These are phyloP conservation scores for Boletus holoroseus DNA, from an alignment of 1,284 basidiomycete species.

Conservation along the genomic window DNA sequence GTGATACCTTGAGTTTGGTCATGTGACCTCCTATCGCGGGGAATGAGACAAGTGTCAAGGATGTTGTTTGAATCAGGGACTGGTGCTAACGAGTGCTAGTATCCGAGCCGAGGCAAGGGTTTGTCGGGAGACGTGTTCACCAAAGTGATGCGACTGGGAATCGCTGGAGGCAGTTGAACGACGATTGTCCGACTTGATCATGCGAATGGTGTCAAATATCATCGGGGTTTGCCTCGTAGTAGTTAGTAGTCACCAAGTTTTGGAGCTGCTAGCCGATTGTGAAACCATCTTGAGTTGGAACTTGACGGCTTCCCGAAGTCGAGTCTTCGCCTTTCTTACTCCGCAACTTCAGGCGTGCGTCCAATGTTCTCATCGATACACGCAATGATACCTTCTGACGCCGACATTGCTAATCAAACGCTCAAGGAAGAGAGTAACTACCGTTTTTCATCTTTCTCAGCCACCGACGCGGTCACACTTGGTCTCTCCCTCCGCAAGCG, in stretches of 20 bases:
- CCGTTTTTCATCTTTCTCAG: slow-evolving; percentile 67
- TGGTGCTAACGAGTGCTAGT: not conserved
- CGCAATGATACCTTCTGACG: slow-evolving; percentile 57
- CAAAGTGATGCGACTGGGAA: not conserved
- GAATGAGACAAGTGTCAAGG: not conserved
- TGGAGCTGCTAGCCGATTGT: not conserved
- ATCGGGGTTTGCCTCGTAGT: not conserved
- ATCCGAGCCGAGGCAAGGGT: not conserved
- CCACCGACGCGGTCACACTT: slow-evolving; percentile 72
- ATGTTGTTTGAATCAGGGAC: not conserved
- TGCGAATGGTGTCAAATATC: not conserved
- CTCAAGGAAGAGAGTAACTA: slow-evolving; percentile 62
- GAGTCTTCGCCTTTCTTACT: slow-evolving; percentile 8
- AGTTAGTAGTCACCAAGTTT: not conserved
- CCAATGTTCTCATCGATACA: slow-evolving; percentile 53
- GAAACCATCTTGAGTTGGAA: not conserved
- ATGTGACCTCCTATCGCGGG: slow-evolving; percentile 17
- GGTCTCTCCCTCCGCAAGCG: slow-evolving; percentile 75
- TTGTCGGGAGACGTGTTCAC: not conserved
- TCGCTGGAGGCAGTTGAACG: not conserved
- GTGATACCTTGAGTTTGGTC: slow-evolving; percentile 29
- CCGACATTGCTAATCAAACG: slow-evolving; percentile 64
- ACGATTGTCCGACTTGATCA: not conserved
- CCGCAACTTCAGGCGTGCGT: slow-evolving; percentile 3
- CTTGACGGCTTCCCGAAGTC: not conserved